phyloP scores from a whole-genome alignment of 129 eudicot species.

The Tanacetum coccineum region DNA sequence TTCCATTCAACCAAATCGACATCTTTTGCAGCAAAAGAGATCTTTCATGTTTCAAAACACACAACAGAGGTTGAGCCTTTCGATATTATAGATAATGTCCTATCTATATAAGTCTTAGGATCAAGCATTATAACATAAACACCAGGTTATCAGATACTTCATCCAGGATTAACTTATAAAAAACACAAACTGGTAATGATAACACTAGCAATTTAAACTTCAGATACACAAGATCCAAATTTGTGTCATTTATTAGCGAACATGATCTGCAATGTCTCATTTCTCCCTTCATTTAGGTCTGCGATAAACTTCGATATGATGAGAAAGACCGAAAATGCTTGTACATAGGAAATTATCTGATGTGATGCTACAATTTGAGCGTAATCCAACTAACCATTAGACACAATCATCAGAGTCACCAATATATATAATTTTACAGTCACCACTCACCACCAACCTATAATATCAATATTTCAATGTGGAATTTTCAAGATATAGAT shows the following conservation, averaged over 20 bases:
- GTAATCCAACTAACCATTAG: not conserved
- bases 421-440: not conserved
- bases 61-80: constrained; percentile 23
- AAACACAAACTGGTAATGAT: not conserved
- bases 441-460: not conserved
- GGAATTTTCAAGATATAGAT: not conserved
- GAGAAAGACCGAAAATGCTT: not conserved
- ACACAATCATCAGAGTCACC: not conserved
- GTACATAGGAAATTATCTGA: not conserved
- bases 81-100: not conserved
- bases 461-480: not conserved
- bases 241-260: not conserved
- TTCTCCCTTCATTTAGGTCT: not conserved
- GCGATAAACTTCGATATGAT: not conserved
- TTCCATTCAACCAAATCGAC: constrained; percentile 83
- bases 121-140: no score
- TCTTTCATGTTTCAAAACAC: constrained; percentile 37
- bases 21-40: constrained; percentile 81
- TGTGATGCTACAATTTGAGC: not conserved
- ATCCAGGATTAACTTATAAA: not conserved
- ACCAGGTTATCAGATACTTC: constrained; percentile 1
- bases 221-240: not conserved
- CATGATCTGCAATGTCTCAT: not conserved
- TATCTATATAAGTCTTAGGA: no score
- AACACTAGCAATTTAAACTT: not conserved